Evolutionary conservation across 2,329 filamentous ascomycete genomes (phyloP), one percentile per base, ranked within the genome.

Genomic region (Alternaria sp.): DNA sequence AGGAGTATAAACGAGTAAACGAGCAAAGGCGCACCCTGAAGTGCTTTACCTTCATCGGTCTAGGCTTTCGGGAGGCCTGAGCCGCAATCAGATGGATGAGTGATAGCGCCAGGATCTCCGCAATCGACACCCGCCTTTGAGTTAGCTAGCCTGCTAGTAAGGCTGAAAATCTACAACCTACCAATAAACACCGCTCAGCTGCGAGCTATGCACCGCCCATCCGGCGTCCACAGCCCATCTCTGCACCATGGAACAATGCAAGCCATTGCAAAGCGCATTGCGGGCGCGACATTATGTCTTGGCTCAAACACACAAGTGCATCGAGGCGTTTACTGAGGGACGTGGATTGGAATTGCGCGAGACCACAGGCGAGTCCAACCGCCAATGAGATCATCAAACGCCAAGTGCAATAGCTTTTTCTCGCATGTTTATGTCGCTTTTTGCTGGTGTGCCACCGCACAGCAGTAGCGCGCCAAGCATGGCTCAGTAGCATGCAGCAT

Each of bases 51-150:
- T 50, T 55, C 25, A 23, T 56, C 36, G 40, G 50, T 54, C 25
- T 45, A 58, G 61, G 44, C 51, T 49, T 7, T 32, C 50, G 44
- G 57, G 32, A 55, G 44, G 61, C 44, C 57, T 56, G 32, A 61
- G 47, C 52, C 49, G 49, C 47, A 40, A 46, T 44, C 26, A 45
- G 21, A 50, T 46, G 49, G 28, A 47, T 21, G 28, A 13, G 10
- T 44, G 40, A 43, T 47, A 19, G 54, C 59, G 54, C 19, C 46
- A 61, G 40, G 32, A 36, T 47, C 17, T 57, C 23, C 52, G 36
- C 32, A 49, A 36, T 21, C 36, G 54, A 10, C 26, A 40, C n/a
- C 26, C 50, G 32, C n/a, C 56, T 50, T 45, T 52, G 26, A 47
- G 32, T 47, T 36, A 32, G 26, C 51, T 59, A 64, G 59, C 54